Evolutionary conservation across 225 moss, liverwort and hornwort species (phyloP), one percentile per base, ranked within the genome.

Genomic region (Antitrichia curtipendula): DNA sequence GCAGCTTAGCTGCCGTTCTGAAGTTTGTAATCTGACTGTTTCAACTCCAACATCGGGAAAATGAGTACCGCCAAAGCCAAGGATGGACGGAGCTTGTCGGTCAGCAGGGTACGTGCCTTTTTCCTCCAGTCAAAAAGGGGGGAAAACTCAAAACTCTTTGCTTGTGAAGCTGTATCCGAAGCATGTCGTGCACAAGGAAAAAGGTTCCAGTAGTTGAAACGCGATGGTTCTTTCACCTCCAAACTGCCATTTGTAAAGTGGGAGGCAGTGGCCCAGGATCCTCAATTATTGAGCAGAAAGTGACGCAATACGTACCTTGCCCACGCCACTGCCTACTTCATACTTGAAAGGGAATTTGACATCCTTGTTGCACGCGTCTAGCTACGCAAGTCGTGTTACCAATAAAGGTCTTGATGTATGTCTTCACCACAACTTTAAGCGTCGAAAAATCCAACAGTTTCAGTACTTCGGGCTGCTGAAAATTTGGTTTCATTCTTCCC

Each of bases 231-330:
- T 59, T 79, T 80, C 43, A 17, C 73, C 66, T 83, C 16, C 60
- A 27, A 66, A 32, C 31, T n/a, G 57, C 88, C 80, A 79, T 25
- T 11, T 68, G 91, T 31, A 80, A 79, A 83, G 72, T 10, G 28
- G 28, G 56, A n/a, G 40, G n/a, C 20, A 38, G 17, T 47, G 85
- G 34, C 32, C 85, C 71, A 73, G 80, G 49, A 28, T 31, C 41
- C 91, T 88, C 86, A 60, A 88, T 88, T 91, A 88, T 91, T 91
- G 80, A 86, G 88, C 34, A 36, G 74, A 86, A 88, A 88, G 79
- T 25, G 72, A 63, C 29, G 36, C 13, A 68, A 61, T 41, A 19
- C 56, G 71, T 71, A 71, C 73, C 80, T 59, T 80, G 13, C 60
- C 60, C 80, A 59, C 59, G 50, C 88, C 62, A 60, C 40, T 40